phyloP scores from a whole-genome alignment of 768 basidiomycete species.

The Cubamyces sp. region DNA sequence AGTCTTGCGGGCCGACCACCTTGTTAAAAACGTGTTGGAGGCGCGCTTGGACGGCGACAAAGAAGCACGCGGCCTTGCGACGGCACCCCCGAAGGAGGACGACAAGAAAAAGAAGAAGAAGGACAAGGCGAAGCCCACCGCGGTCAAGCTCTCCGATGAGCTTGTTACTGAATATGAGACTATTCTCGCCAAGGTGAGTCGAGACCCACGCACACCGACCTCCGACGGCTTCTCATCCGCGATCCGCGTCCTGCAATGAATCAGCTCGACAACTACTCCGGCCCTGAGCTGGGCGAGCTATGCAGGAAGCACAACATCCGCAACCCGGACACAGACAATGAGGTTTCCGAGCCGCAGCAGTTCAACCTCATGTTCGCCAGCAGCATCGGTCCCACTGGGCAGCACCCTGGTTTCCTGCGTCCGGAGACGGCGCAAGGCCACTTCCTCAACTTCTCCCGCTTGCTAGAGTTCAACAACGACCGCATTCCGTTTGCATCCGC shows the following conservation, averaged over 20 bases:
- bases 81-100: slow-evolving; percentile 52
- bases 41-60: slow-evolving; percentile 88
- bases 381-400: slow-evolving; percentile 96
- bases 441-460: slow-evolving; percentile 96
- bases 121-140: slow-evolving; percentile 74
- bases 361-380: slow-evolving; percentile 99
- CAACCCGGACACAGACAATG: slow-evolving; percentile 93
- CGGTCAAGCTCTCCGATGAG: slow-evolving; percentile 74
- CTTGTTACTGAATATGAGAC: slow-evolving; percentile 77
- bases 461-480: slow-evolving; percentile 98
- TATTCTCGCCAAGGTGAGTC: slow-evolving; percentile 83
- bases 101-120: slow-evolving; percentile 69
- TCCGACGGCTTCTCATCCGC: slow-evolving; percentile 8
- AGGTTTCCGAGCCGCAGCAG: slow-evolving; percentile 88
- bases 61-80: slow-evolving; percentile 81
- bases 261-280: slow-evolving; percentile 93
- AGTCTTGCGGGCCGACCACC: slow-evolving; percentile 94
- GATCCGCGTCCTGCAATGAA: slow-evolving; percentile 15
- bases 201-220: neutral
- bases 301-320: slow-evolving; percentile 78
- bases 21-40: slow-evolving; percentile 91
- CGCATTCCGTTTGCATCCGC: slow-evolving; percentile 96
- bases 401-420: slow-evolving; percentile 94
- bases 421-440: slow-evolving; percentile 99
- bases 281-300: slow-evolving; percentile 85